Evolutionary conservation across 768 basidiomycete genomes (phyloP).

Genomic region (Galerina marginata): DNA sequence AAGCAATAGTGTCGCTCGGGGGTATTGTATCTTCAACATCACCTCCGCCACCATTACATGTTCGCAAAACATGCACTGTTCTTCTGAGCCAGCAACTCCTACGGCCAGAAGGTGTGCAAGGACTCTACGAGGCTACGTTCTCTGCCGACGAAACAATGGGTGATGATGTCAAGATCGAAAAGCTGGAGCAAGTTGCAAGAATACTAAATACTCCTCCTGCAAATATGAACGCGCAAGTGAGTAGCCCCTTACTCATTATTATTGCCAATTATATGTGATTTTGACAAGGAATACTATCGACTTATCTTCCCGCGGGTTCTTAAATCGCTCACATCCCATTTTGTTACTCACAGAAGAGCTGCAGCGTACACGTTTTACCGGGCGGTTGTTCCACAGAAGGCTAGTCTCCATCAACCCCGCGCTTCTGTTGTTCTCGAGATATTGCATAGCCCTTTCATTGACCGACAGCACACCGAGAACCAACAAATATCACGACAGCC

Average conservation of each 20-base stretch:
- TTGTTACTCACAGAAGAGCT: slow-evolving; percentile 57
- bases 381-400: slow-evolving; percentile 51
- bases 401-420: slow-evolving; percentile 29
- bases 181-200: slow-evolving; percentile 73
- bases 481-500: not conserved
- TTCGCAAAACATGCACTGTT: slow-evolving; percentile 62
- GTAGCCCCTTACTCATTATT: slow-evolving; percentile 18
- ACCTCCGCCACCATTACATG: slow-evolving; percentile 50
- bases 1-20: slow-evolving; percentile 70
- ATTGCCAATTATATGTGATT: slow-evolving; percentile 1
- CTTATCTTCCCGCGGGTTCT: slow-evolving; percentile 61
- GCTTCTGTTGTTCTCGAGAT: slow-evolving; percentile 47
- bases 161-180: slow-evolving; percentile 64
- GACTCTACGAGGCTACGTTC: slow-evolving; percentile 72
- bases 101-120: slow-evolving; percentile 71
- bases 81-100: slow-evolving; percentile 75
- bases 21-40: slow-evolving; percentile 52
- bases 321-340: slow-evolving; percentile 49
- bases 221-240: slow-evolving; percentile 58
- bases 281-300: slow-evolving; percentile 62
- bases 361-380: slow-evolving; percentile 74
- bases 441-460: slow-evolving; percentile 59
- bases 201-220: slow-evolving; percentile 70
- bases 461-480: slow-evolving; percentile 7
- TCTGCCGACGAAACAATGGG: slow-evolving; percentile 57